These are phyloP conservation scores for Lactifluus piperatus DNA, from an alignment of 768 basidiomycete genomes.

Conservation along the genomic window DNA sequence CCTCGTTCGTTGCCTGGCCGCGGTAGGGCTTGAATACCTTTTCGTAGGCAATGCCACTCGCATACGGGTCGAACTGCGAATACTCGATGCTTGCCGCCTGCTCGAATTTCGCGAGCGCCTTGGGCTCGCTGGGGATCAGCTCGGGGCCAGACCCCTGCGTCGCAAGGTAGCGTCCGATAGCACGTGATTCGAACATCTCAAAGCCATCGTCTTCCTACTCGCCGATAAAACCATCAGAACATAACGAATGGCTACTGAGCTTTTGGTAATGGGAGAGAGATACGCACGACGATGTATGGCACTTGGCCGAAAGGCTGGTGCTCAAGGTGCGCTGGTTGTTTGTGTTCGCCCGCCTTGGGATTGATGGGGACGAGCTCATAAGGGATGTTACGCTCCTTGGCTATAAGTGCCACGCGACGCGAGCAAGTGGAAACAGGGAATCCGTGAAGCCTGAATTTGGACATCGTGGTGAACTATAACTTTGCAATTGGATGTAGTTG, in stretches of 20 bases:
- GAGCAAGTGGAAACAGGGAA: not conserved
- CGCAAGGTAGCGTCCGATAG: slow-evolving; percentile 23
- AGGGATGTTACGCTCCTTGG: slow-evolving; percentile 3
- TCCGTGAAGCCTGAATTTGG: slow-evolving; percentile 4
- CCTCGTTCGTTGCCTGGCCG: not conserved
- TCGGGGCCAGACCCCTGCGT: slow-evolving; percentile 22
- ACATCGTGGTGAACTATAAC: not conserved
- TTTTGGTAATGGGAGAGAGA: not conserved
- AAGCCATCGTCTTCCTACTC: slow-evolving; percentile 24
- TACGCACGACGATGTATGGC: slow-evolving; percentile 7
- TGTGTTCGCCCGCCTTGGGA: not conserved
- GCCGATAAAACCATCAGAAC: not conserved
- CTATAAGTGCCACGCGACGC: slow-evolving; percentile 7
- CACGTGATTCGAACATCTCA: slow-evolving; percentile 25
- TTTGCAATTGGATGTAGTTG: not conserved
- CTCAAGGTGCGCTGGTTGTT: not conserved
- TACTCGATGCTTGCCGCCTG: slow-evolving; percentile 27
- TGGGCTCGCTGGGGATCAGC: slow-evolving; percentile 21
- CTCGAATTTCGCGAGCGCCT: slow-evolving; percentile 23
- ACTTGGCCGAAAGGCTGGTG: slow-evolving; percentile 16
- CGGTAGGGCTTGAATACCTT: not conserved
- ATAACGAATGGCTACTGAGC: not conserved
- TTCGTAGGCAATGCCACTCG: not conserved
- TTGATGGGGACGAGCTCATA: not conserved
- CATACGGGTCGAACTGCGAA: not conserved